phyloP scores from a whole-genome alignment of 306 rosid species.

The Vicia faba region DNA sequence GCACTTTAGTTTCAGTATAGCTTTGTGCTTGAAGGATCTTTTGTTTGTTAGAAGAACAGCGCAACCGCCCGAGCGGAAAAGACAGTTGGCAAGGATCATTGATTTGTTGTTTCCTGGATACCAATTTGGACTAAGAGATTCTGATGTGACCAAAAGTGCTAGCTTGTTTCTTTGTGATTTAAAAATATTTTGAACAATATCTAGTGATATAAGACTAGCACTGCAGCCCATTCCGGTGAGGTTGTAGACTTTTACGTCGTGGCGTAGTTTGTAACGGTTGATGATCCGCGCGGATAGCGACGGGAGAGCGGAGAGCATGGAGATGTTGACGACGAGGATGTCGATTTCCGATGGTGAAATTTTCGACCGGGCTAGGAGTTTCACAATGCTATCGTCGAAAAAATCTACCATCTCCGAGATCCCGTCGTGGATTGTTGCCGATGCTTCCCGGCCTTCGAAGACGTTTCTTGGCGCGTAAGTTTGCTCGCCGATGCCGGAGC shows the following conservation, averaged over 20 bases:
- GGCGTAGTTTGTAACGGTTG: constrained; percentile 64
- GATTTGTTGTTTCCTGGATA: constrained; percentile 73
- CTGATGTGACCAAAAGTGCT: constrained; percentile 78
- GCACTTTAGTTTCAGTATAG: constrained; percentile 59
- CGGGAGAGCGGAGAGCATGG: constrained; percentile 69
- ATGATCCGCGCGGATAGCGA: constrained; percentile 67
- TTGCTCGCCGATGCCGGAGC: constrained; percentile 89
- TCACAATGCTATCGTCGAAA: constrained; percentile 58
- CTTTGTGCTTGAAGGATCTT: constrained; percentile 41
- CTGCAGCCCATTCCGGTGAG: constrained; percentile 95
- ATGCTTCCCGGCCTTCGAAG: constrained; percentile 58
- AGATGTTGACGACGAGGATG: constrained; percentile 74
- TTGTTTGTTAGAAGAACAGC: constrained; percentile 65
- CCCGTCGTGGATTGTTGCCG: constrained; percentile 59
- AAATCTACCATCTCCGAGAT: constrained; percentile 79
- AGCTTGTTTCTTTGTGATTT: constrained; percentile 48
- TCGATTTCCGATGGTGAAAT: constrained; percentile 67
- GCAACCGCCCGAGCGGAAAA: constrained; percentile 83
- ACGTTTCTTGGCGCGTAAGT: constrained; percentile 80
- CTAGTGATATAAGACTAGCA: constrained; percentile 77
- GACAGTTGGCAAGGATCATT: constrained; percentile 75
- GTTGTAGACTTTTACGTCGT: constrained; percentile 76
- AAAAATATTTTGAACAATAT: constrained; percentile 56
- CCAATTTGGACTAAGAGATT: constrained; percentile 92
- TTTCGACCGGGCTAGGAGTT: constrained; percentile 50